Evolutionary conservation across 768 basidiomycete species (phyloP).

Genomic region (Hygrophorus pudorinus): DNA sequence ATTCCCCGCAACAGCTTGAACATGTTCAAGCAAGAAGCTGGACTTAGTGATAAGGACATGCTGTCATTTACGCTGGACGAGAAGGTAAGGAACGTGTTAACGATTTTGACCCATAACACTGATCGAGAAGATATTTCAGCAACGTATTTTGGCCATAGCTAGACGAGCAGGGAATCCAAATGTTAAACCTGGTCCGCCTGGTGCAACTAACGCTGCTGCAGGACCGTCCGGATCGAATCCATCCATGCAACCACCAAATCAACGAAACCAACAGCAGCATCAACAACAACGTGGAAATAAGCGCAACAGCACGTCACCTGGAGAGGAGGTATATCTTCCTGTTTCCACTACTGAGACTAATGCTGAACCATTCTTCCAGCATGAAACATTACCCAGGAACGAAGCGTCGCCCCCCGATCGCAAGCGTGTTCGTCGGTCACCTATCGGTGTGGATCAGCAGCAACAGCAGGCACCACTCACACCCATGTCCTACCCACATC

Average conservation of each 20-base stretch:
- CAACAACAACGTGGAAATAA: constrained; percentile 27
- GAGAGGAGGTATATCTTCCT: constrained; percentile 38
- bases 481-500: constrained; percentile 22
- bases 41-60: constrained; percentile 33
- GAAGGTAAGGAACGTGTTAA: constrained; percentile 39
- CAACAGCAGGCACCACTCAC: constrained; percentile 23
- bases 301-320: constrained; percentile 53
- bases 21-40: constrained; percentile 9
- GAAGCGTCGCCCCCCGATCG: constrained; percentile 49
- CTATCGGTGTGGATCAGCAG: constrained; percentile 30
- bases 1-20: constrained; percentile 27
- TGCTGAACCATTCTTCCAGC: constrained; percentile 19
- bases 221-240: constrained; percentile 22
- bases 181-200: constrained; percentile 19
- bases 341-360: constrained; percentile 3
- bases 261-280: constrained; percentile 17
- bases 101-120: background rate
- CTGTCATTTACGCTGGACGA: constrained; percentile 35
- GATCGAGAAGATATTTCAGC: constrained; percentile 16
- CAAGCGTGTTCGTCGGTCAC: constrained; percentile 44
- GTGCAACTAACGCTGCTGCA: constrained; percentile 27
- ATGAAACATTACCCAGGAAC: constrained; percentile 36
- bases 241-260: constrained; percentile 24
- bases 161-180: constrained; percentile 11
- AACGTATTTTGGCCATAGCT: constrained; percentile 21